Percentiles rank a stretch among this genome's conserved stretches.
Conservation (phyloP, 1,284 basidiomycete genomes). For the Mixia osmundae region DNA sequence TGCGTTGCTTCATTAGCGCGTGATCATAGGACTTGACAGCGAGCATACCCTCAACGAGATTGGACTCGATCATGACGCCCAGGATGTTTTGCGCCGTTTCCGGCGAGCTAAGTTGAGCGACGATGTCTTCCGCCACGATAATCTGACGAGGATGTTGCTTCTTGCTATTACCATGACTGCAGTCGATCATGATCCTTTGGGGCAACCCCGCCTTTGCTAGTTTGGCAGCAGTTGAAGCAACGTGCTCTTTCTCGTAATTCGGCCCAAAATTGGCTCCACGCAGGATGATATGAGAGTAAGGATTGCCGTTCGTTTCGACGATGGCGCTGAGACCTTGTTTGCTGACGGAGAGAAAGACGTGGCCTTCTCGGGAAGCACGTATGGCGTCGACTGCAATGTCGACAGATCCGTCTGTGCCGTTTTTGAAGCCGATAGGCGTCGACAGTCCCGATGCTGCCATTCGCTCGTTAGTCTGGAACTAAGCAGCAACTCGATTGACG, state of each 20-base stretch:
- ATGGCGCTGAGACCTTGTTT: slow-evolving; percentile 80
- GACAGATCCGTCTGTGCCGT: slow-evolving; percentile 84
- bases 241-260: slow-evolving; percentile 54
- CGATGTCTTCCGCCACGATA: slow-evolving; percentile 43
- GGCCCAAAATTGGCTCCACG: slow-evolving; percentile 71
- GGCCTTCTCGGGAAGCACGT: slow-evolving; percentile 70
- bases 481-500: neutral
- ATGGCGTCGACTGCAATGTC: slow-evolving; percentile 77
- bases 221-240: slow-evolving; percentile 40
- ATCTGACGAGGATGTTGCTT: slow-evolving; percentile 84
- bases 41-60: slow-evolving; percentile 44
- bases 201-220: slow-evolving; percentile 39
- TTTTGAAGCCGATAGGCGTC: slow-evolving; percentile 82
- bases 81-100: slow-evolving; percentile 57
- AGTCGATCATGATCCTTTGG: slow-evolving; percentile 28
- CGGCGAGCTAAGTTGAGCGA: slow-evolving; percentile 41
- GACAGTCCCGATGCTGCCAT: slow-evolving; percentile 47
- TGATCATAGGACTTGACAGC: neutral
- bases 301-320: slow-evolving; percentile 58
- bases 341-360: slow-evolving; percentile 96
- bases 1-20: slow-evolving; percentile 30
- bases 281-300: slow-evolving; percentile 79
- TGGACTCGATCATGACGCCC: slow-evolving; percentile 95
- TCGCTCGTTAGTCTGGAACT: neutral
- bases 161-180: slow-evolving; percentile 53